A percentile compares a stretch with the other conserved stretches of the same genome.
phyloP scores from a whole-genome alignment of 352 stramenopile genomes.

The Phytophthora aleatoria region DNA sequence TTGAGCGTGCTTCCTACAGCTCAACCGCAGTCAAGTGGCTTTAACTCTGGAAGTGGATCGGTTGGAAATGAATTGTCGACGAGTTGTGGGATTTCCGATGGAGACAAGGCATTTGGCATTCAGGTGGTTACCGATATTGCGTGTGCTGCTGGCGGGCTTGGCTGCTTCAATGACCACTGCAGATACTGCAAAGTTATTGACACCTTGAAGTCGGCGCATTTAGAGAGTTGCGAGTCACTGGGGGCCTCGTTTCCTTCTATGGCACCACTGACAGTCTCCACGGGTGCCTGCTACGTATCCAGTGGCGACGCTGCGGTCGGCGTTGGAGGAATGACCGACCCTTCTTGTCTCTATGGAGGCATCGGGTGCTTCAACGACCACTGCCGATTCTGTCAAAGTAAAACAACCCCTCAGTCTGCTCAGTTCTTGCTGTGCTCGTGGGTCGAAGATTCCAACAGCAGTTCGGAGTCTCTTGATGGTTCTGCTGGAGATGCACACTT shows the following conservation, averaged over 20 bases:
- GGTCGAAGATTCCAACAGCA: conserved; percentile 3
- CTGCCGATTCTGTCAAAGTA: conserved; percentile 28
- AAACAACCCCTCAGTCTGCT: conserved; percentile 17
- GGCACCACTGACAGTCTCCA: conserved; percentile 23
- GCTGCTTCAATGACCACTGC: conserved; percentile 49
- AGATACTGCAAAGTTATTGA: conserved; percentile 43
- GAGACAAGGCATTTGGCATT: conserved; percentile 42
- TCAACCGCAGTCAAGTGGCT: background rate
- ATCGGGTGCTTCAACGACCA: conserved; percentile 43
- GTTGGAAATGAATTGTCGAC: background rate
- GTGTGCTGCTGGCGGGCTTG: conserved; percentile 41
- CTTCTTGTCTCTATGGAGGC: conserved; percentile 36
- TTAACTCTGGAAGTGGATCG: conserved; percentile 23
- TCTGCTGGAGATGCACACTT: background rate
- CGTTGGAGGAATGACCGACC: conserved; percentile 38
- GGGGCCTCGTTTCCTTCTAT: conserved; percentile 17
- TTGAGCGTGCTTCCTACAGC: background rate
- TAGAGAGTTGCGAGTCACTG: conserved; percentile 27
- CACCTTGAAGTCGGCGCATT: conserved; percentile 40
- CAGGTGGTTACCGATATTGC: conserved; percentile 28
- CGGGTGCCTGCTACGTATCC: conserved; percentile 16
- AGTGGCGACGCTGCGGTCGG: conserved; percentile 38
- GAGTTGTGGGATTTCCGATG: conserved; percentile 29
- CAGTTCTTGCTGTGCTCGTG: conserved; percentile 25
- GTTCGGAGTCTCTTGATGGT: background rate